Evolutionary conservation across 106 monocot species (phyloP).

Genomic region (Iris macrosiphon): DNA sequence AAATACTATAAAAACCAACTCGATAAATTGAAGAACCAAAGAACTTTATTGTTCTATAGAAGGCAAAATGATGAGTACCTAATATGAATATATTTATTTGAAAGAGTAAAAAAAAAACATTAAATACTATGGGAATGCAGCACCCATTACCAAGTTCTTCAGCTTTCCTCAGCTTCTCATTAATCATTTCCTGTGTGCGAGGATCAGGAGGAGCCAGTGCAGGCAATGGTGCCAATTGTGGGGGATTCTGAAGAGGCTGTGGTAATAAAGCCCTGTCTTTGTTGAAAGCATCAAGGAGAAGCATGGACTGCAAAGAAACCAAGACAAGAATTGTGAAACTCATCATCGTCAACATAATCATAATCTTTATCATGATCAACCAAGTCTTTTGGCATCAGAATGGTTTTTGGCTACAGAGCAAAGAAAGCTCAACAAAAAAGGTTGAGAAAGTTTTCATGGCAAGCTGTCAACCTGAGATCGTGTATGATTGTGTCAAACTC

Average conservation of each 20-base stretch:
- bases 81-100: not conserved
- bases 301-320: constrained; percentile 44
- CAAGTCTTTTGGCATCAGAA: too few species aligned
- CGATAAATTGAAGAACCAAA: not conserved
- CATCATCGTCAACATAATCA: too few species aligned
- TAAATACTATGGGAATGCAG: not conserved
- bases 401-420: too few species aligned
- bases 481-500: too few species aligned
- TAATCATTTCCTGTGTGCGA: constrained; percentile 90
- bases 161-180: constrained; percentile 86
- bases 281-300: constrained; percentile 95
- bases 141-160: constrained; percentile 71
- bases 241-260: constrained; percentile 59
- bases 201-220: constrained; percentile 56
- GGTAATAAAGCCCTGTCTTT: constrained; percentile 77
- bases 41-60: not conserved
- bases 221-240: constrained; percentile 39
- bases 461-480: too few species aligned
- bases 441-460: too few species aligned
- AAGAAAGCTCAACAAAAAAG: too few species aligned
- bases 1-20: not conserved
- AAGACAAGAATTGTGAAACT: not conserved
- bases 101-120: not conserved
- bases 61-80: not conserved
- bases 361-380: too few species aligned